These are phyloP conservation scores for Ophiorrhiza pumila DNA, from an alignment of 257 asterid genomes.

Conservation along the genomic window DNA sequence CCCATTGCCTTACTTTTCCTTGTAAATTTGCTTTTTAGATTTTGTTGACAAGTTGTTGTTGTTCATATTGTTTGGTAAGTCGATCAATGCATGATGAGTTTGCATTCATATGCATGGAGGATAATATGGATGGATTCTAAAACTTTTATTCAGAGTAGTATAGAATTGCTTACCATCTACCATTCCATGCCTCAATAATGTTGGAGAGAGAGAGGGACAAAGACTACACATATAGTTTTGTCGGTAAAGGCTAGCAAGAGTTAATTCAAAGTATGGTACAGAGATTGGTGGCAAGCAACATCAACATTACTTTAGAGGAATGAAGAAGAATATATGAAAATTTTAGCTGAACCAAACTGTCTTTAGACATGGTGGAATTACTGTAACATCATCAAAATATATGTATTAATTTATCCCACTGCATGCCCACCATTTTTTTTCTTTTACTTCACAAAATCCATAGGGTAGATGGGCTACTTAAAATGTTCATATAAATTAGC, in stretches of 20 bases:
- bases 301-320: conserved; percentile 10
- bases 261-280: conserved; percentile 14
- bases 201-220: background rate
- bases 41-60: conserved; percentile 9
- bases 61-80: conserved; percentile 23
- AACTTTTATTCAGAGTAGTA: background rate
- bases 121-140: conserved; percentile 1
- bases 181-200: conserved; percentile 5
- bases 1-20: conserved; percentile 16
- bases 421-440: too few relatives aligned
- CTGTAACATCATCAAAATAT: background rate
- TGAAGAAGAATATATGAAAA: background rate
- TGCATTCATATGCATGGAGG: background rate
- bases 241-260: conserved; percentile 15
- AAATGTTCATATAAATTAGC: background rate
- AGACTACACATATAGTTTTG: background rate
- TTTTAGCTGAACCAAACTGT: conserved; percentile 23
- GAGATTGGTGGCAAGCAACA: conserved; percentile 21
- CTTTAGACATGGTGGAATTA: conserved; percentile 11
- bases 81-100: too few relatives aligned
- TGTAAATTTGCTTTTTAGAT: conserved; percentile 5
- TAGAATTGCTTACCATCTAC: background rate
- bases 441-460: too few relatives aligned
- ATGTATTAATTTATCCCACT: too few relatives aligned
- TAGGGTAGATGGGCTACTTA: background rate